Percentiles rank a stretch among this genome's conserved stretches.
Evolutionary conservation across 1,139 yeast genomes (phyloP).

Genomic region (Geotrichum reessii): DNA sequence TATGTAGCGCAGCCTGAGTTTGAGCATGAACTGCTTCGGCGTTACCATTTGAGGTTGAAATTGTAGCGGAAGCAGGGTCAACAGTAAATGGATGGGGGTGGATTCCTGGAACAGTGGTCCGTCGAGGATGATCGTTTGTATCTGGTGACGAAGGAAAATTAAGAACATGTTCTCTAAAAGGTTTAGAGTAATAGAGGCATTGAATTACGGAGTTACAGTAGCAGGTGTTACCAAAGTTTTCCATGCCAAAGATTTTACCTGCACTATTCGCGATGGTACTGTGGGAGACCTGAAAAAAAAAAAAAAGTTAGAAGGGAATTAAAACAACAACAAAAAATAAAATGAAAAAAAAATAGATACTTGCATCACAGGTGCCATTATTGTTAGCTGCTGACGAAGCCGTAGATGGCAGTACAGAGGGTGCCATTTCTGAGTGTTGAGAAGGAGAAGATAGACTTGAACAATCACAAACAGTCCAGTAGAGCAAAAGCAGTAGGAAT

Average conservation of each 20-base stretch:
- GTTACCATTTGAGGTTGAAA: conserved; percentile 23
- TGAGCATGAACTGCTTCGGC: conserved; percentile 17
- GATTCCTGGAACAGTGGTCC: conserved; percentile 31
- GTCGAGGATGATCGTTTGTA: not conserved
- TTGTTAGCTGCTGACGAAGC: not conserved
- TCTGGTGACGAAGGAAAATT: conserved; percentile 38
- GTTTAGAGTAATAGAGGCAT: conserved; percentile 69
- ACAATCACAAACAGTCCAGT: not conserved
- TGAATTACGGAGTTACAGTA: conserved; percentile 91
- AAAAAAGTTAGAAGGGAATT: not conserved
- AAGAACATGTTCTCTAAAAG: conserved; percentile 58
- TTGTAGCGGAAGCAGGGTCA: conserved; percentile 26
- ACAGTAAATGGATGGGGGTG: conserved; percentile 37
- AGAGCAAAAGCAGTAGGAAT: not conserved
- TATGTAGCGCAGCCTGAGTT: conserved; percentile 1
- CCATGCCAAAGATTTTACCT: conserved; percentile 77
- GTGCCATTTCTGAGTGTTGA: not conserved
- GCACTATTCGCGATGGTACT: conserved; percentile 27
- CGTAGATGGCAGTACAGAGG: not conserved
- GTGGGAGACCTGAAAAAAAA: not conserved
- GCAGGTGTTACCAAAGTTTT: conserved; percentile 90
- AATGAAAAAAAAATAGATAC: not conserved
- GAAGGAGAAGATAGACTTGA: not conserved
- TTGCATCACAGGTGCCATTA: not conserved
- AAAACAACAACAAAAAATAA: not conserved